Evolutionary conservation across 805 yeast species (phyloP), one percentile per base, ranked within the genome.

Genomic region (Ogataea pignaliae): DNA sequence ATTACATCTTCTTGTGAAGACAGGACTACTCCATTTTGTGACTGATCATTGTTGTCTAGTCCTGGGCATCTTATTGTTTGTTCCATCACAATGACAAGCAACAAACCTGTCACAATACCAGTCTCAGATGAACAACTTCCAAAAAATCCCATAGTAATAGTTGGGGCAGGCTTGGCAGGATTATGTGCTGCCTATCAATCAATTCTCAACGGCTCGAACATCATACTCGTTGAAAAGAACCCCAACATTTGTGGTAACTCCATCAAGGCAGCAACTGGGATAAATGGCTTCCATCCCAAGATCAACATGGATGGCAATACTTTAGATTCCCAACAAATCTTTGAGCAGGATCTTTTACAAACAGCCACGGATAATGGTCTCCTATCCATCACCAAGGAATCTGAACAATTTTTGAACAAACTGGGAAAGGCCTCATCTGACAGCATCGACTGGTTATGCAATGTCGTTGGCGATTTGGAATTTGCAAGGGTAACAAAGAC

Each of bases 371-470:
- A 34, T 29, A 21, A 30, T 21, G 38, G 34, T 14, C 76, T 78
- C 47, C 71, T 70, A 38, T 60, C 75, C 28, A 88, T 87, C 14
- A 72, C 76, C 14, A 40, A 73, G 74, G n/a, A 69, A 47, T 79
- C 83, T 54, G 65, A 68, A 16, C 14, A 28, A 2, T 18, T 50
- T 36, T 37, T 53, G 2, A 37, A 33, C 18, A 80, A 76, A 6
- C 63, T 87, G 47, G 72, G 82, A 1, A 64, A 72, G 45, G 77
- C 80, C 32, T 80, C 88, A 3, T 76, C 76, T 2, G 76, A 71
- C 31, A 87, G 91, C 0, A 76, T 87, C 36, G 75, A 74, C 36
- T 87, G 95, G 93, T 70, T 87, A 42, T 83, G 82, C 53, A 72
- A 75, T n/a, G 75, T 71, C 3, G 75, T 71, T 3, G 79, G 84